Evolutionary conservation across 2,329 filamentous ascomycete genomes (phyloP).

Genomic region (Helminthosporium solani): DNA sequence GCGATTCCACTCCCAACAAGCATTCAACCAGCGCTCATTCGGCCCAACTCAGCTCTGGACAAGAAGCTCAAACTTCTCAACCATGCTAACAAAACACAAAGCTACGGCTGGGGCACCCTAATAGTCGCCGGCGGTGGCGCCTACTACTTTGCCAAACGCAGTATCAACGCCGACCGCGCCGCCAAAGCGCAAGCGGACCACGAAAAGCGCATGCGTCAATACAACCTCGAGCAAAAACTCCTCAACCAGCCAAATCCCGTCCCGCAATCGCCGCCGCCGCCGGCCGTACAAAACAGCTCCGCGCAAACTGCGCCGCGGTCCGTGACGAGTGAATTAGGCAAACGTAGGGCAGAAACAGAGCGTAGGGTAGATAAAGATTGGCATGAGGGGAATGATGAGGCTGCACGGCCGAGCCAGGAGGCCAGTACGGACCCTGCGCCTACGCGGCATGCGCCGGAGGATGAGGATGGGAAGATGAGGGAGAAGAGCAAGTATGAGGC

Average conservation of each 20-base stretch:
- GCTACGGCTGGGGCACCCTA: slow-evolving; percentile 89
- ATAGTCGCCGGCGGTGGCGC: slow-evolving; percentile 82
- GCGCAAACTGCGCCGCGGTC: slow-evolving; percentile 12
- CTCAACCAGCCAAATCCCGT: background rate
- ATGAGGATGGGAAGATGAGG: slow-evolving; percentile 62
- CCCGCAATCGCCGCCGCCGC: slow-evolving; percentile 12
- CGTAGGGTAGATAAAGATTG: slow-evolving; percentile 12
- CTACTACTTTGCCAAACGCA: slow-evolving; percentile 93
- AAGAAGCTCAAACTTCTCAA: no score
- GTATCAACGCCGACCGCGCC: slow-evolving; percentile 88
- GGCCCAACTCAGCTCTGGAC: no score
- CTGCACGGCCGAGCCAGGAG: slow-evolving; percentile 67
- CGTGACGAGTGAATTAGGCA: slow-evolving; percentile 11
- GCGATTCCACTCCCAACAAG: background rate
- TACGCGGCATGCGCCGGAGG: slow-evolving; percentile 75
- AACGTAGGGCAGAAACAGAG: slow-evolving; percentile 8
- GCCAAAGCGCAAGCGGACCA: slow-evolving; percentile 60
- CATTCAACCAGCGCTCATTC: no score
- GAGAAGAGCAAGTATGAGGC: slow-evolving; percentile 94
- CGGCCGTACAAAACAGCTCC: slow-evolving; percentile 10
- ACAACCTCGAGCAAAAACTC: slow-evolving; percentile 32
- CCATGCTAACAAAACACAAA: slow-evolving; percentile 39
- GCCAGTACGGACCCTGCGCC: slow-evolving; percentile 78
- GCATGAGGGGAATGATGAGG: slow-evolving; percentile 12
- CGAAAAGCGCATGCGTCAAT: slow-evolving; percentile 32